Evolutionary conservation across 2,329 filamentous ascomycete genomes (phyloP).

Genomic region (Colletotrichum sp.): DNA sequence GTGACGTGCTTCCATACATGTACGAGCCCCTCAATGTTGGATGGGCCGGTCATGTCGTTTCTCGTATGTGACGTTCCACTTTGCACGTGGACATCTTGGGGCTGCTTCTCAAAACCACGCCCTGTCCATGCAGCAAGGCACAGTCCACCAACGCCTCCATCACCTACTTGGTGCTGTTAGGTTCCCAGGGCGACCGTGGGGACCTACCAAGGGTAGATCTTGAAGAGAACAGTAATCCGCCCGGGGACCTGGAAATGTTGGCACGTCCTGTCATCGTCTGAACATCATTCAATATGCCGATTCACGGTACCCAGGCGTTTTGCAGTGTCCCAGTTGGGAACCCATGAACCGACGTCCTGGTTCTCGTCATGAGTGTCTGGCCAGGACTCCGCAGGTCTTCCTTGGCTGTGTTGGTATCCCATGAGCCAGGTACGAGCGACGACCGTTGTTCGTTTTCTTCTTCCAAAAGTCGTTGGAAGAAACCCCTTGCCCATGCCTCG

Average conservation of each 20-base stretch:
- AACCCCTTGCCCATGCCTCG: too few relatives aligned
- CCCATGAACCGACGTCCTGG: neutral
- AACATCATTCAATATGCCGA: neutral
- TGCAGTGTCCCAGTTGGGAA: accelerated
- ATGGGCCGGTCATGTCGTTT: too few relatives aligned
- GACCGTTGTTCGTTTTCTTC: neutral
- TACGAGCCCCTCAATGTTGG: neutral
- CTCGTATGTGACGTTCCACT: accelerated
- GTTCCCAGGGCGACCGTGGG: too few relatives aligned
- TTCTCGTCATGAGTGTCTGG: accelerated
- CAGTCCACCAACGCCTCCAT: neutral
- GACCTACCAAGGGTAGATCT: neutral
- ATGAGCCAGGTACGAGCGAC: neutral
- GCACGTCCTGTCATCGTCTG: neutral
- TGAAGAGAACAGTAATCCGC: neutral
- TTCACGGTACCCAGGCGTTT: neutral
- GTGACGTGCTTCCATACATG: neutral
- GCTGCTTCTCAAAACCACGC: neutral
- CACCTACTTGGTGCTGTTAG: neutral
- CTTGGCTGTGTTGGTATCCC: neutral
- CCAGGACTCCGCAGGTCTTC: neutral
- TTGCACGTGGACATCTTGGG: neutral
- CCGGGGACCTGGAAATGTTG: too few relatives aligned
- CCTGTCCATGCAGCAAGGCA: neutral
- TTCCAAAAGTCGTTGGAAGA: too few relatives aligned